These are phyloP conservation scores for Acacia melanoxylon DNA, from an alignment of 306 rosid genomes.

Conservation along the genomic window DNA sequence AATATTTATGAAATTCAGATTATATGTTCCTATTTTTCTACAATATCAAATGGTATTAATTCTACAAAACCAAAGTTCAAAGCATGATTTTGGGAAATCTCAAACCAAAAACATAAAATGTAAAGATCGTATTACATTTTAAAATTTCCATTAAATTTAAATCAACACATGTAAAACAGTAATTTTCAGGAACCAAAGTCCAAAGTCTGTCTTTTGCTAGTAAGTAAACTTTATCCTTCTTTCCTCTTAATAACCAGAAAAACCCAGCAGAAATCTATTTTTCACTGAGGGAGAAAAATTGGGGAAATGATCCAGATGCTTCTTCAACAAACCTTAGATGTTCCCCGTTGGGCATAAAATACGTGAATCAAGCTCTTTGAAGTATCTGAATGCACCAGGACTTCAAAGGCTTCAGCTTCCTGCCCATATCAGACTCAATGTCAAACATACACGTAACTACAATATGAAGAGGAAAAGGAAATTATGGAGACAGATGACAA, in stretches of 20 bases:
- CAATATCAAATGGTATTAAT: not conserved
- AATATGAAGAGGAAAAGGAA: conserved; percentile 20
- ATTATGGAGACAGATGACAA: conserved; percentile 38
- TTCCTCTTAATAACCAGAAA: conserved; percentile 9
- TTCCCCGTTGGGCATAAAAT: conserved; percentile 90
- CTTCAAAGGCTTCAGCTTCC: conserved; percentile 85
- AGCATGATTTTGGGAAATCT: not conserved
- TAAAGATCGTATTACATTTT: not conserved
- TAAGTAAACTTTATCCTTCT: not conserved
- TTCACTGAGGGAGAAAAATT: not conserved
- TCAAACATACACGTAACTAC: conserved; percentile 16
- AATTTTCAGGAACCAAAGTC: not conserved
- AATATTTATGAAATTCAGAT: too few species aligned
- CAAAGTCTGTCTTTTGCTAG: conserved; percentile 11
- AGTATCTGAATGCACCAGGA: conserved; percentile 59
- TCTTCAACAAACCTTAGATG: conserved; percentile 71
- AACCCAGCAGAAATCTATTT: conserved; percentile 7
- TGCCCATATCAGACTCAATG: conserved; percentile 47
- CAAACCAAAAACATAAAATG: not conserved
- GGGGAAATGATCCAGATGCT: conserved; percentile 14
- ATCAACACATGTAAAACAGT: not conserved
- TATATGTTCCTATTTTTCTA: too few species aligned
- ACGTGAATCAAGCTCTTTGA: conserved; percentile 81
- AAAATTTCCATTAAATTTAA: not conserved
- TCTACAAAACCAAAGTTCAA: not conserved